These are phyloP conservation scores for Candida sp. DNA, from an alignment of 1,139 yeast genomes.

Conservation along the genomic window DNA sequence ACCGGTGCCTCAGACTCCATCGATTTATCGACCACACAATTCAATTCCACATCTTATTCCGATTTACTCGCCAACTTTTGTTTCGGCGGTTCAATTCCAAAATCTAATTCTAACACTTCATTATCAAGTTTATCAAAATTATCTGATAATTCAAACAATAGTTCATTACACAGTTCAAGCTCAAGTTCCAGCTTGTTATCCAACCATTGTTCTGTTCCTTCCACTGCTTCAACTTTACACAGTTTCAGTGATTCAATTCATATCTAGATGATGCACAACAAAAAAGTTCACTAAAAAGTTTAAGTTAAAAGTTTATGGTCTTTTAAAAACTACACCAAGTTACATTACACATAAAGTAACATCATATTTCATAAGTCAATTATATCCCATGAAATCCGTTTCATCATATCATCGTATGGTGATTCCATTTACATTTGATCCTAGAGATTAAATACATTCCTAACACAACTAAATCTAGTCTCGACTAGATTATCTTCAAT, in stretches of 20 bases:
- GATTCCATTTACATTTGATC: not conserved
- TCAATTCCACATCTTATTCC: constrained; percentile 25
- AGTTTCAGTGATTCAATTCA: constrained; percentile 33
- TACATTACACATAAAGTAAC: not conserved
- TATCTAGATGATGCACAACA: constrained; percentile 10
- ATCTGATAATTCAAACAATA: not conserved
- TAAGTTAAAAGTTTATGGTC: constrained; percentile 10
- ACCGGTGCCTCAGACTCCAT: not conserved
- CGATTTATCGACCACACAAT: constrained; percentile 6
- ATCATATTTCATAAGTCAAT: not conserved
- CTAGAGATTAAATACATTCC: not conserved
- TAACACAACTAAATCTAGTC: not conserved
- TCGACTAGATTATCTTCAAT: too few relatives aligned
- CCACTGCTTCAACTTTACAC: constrained; percentile 20
- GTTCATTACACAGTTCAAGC: not conserved
- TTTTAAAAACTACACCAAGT: not conserved
- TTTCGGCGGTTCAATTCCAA: constrained; percentile 14
- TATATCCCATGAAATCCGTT: not conserved
- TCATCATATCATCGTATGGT: not conserved
- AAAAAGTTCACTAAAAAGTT: too few relatives aligned
- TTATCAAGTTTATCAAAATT: not conserved
- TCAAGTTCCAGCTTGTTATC: constrained; percentile 1
- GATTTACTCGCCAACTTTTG: constrained; percentile 31
- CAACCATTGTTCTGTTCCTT: constrained; percentile 1
- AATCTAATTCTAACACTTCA: constrained; percentile 6